A percentile compares a stretch with the other conserved stretches of the same genome.
These are phyloP conservation scores for Paramecium sonneborni DNA, from an alignment of 73 alveolate genomes.

Conservation along the genomic window DNA sequence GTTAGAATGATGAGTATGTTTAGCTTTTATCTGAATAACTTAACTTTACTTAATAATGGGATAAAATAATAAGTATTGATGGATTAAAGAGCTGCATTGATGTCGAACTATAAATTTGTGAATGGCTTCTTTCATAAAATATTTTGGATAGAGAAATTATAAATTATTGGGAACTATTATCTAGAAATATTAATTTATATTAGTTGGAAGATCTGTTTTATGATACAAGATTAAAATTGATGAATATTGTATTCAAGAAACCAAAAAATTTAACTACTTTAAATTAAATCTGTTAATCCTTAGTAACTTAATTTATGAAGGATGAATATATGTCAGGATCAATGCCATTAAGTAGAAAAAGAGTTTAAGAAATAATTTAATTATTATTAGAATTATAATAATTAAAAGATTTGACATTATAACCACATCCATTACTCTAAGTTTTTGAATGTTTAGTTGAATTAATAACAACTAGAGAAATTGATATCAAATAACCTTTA, in stretches of 20 bases:
- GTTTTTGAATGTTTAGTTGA: slow-evolving; percentile 46
- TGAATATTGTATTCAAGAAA: not conserved
- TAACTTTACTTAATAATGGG: not conserved
- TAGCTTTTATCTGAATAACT: not conserved
- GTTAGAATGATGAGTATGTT: not conserved
- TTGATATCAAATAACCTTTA: slow-evolving; percentile 43
- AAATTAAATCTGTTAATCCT: not conserved
- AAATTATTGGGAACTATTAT: slow-evolving; percentile 7
- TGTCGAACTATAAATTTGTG: slow-evolving; percentile 21
- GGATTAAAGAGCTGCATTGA: slow-evolving; percentile 39
- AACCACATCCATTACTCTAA: slow-evolving; percentile 22
- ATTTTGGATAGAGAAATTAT: not conserved
- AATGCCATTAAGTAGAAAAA: slow-evolving; percentile 28
- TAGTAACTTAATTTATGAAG: not conserved
- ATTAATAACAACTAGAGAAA: slow-evolving; percentile 49
- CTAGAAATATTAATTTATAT: slow-evolving; percentile 14
- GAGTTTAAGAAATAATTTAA: slow-evolving; percentile 32
- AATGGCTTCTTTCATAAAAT: slow-evolving; percentile 30
- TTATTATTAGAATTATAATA: slow-evolving; percentile 24
- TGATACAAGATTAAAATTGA: not conserved
- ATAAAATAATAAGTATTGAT: not conserved
- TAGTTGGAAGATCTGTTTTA: slow-evolving; percentile 20
- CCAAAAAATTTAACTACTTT: not conserved
- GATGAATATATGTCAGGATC: slow-evolving; percentile 55
- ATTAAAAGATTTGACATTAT: not conserved